Evolutionary conservation across 164 flowering plant species (phyloP).

Genomic region (Warburgia ugandensis): DNA sequence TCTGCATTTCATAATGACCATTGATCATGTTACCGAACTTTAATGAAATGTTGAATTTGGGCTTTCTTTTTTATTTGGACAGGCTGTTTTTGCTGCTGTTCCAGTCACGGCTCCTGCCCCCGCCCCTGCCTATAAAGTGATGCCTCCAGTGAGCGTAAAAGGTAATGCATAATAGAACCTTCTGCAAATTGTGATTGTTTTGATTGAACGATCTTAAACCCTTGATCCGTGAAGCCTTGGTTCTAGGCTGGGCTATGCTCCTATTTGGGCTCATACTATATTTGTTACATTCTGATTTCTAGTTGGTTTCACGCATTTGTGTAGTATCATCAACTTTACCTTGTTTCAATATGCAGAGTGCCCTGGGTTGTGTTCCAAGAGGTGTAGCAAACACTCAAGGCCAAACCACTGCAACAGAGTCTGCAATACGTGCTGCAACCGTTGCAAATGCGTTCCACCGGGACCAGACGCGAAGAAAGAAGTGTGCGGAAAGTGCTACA

Average conservation of each 20-base stretch:
- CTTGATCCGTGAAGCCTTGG: too few relatives aligned
- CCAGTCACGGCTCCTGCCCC: neutral
- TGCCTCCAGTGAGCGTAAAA: conserved; percentile 1
- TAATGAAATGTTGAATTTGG: too few relatives aligned
- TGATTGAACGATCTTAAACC: too few relatives aligned
- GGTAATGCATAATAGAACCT: neutral
- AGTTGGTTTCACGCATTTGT: neutral
- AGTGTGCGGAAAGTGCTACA: conserved; percentile 21
- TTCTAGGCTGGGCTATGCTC: neutral
- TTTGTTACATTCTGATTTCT: neutral
- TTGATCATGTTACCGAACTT: neutral
- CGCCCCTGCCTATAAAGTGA: neutral
- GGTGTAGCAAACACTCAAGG: conserved; percentile 25
- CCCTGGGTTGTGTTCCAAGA: conserved; percentile 11
- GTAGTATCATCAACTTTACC: neutral
- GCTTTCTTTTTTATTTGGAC: neutral
- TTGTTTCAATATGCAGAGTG: conserved; percentile 11
- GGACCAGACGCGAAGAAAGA: conserved; percentile 23
- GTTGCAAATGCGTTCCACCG: conserved; percentile 29
- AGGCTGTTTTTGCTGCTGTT: neutral
- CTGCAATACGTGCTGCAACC: conserved; percentile 19
- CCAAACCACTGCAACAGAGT: conserved; percentile 21
- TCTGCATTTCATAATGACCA: neutral
- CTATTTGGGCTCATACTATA: neutral
- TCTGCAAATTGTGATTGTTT: too few relatives aligned